Conservation (phyloP, 257 asterid genomes). For the Linderniella brevidens region DNA sequence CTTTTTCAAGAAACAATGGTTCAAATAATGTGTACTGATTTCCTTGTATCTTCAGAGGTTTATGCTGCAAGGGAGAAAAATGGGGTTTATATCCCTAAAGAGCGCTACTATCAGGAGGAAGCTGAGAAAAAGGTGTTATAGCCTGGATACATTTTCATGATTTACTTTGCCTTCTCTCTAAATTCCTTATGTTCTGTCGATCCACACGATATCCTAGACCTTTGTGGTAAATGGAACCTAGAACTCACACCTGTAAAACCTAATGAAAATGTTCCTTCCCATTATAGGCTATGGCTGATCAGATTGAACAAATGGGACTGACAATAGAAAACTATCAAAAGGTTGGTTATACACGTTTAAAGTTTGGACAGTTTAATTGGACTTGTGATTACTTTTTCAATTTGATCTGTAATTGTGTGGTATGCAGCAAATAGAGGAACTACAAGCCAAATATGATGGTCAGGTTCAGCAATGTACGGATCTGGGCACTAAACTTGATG, state of each 20-base stretch:
- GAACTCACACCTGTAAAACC: too few relatives aligned
- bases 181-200: not conserved
- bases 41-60: conserved; percentile 28
- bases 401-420: not conserved
- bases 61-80: conserved; percentile 71
- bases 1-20: not conserved
- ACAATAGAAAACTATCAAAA: conserved; percentile 49
- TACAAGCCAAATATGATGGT: conserved; percentile 34
- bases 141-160: not conserved
- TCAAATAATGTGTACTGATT: not conserved
- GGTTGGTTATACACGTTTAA: conserved; percentile 13
- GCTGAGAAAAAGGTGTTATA: conserved; percentile 40
- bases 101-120: conserved; percentile 63
- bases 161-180: not conserved
- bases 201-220: not conserved
- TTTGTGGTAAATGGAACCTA: too few relatives aligned
- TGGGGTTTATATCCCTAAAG: conserved; percentile 79
- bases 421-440: conserved; percentile 39
- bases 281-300: conserved; percentile 66
- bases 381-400: too few relatives aligned
- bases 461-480: conserved; percentile 38
- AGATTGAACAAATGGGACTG: conserved; percentile 56
- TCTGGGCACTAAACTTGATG: conserved; percentile 34
- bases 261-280: not conserved
- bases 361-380: too few relatives aligned